These are phyloP conservation scores for Cutaneotrichosporon spelunceum DNA, from an alignment of 1,284 basidiomycete genomes.

Conservation along the genomic window DNA sequence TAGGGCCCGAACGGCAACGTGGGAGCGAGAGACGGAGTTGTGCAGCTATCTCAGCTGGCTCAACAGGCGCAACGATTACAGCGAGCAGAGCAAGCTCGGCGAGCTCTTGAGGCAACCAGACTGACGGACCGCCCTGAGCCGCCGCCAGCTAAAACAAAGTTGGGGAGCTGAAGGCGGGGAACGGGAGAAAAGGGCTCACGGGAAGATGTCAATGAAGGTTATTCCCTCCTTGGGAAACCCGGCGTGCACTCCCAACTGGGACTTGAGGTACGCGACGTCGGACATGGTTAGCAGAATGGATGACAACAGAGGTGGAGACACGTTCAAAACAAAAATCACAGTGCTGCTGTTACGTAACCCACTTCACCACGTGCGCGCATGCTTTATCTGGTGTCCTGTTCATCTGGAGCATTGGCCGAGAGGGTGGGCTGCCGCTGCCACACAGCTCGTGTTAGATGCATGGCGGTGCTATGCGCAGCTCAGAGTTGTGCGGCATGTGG, in stretches of 20 bases:
- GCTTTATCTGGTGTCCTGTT: too few species aligned
- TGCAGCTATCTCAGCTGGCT: too few species aligned
- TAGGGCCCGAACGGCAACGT: background rate
- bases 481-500: too few species aligned
- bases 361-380: background rate
- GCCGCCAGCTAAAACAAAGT: too few species aligned
- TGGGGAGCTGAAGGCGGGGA: background rate
- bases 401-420: too few species aligned
- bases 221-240: slow-evolving; percentile 78
- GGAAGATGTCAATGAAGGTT: slow-evolving; percentile 76
- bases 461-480: too few species aligned
- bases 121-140: background rate
- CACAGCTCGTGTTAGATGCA: too few species aligned
- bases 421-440: too few species aligned
- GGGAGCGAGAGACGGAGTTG: too few species aligned
- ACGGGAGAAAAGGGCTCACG: slow-evolving; percentile 40
- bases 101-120: too few species aligned
- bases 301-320: slow-evolving; percentile 7
- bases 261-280: slow-evolving; percentile 70
- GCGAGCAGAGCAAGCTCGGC: too few species aligned
- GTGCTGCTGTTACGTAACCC: background rate
- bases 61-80: too few species aligned
- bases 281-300: slow-evolving; percentile 57
- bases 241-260: slow-evolving; percentile 64
- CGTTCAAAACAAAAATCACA: background rate